Conservation (phyloP, 83 land plant genomes). For the Isoetes engelmannii region DNA sequence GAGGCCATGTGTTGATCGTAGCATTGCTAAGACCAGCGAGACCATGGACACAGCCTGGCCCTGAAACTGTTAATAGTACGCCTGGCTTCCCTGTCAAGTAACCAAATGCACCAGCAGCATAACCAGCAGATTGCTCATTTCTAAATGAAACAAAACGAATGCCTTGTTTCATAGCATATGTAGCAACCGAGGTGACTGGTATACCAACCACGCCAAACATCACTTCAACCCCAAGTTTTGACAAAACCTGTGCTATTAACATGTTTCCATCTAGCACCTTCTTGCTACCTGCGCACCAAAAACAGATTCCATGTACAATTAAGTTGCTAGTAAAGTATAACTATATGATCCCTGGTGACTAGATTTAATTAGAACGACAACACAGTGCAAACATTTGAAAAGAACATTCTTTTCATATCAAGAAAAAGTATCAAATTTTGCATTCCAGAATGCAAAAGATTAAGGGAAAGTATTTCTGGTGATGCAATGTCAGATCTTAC, state of each 20-base stretch:
- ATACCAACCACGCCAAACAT: constrained; percentile 99
- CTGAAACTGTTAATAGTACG: constrained; percentile 81
- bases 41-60: constrained; percentile 96
- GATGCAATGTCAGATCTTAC: too few species aligned
- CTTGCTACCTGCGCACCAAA: too few species aligned
- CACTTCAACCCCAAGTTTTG: constrained; percentile 48
- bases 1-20: constrained; percentile 76
- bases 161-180: constrained; percentile 59
- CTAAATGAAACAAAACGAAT: constrained; percentile 91
- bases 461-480: too few species aligned
- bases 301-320: too few species aligned
- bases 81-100: constrained; percentile 82
- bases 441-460: too few species aligned
- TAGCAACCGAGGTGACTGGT: constrained; percentile 89
- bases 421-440: too few species aligned
- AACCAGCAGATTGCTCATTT: constrained; percentile 97
- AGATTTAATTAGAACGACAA: too few species aligned
- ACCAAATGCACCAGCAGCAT: constrained; percentile 90
- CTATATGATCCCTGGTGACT: too few species aligned
- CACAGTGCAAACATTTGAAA: too few species aligned
- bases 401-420: too few species aligned
- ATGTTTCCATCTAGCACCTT: constrained; percentile 45
- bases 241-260: constrained; percentile 59
- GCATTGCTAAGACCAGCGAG: constrained; percentile 94
- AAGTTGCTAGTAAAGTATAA: too few species aligned